Evolutionary conservation across 306 rosid species (phyloP).

Genomic region (Comarum palustre): DNA sequence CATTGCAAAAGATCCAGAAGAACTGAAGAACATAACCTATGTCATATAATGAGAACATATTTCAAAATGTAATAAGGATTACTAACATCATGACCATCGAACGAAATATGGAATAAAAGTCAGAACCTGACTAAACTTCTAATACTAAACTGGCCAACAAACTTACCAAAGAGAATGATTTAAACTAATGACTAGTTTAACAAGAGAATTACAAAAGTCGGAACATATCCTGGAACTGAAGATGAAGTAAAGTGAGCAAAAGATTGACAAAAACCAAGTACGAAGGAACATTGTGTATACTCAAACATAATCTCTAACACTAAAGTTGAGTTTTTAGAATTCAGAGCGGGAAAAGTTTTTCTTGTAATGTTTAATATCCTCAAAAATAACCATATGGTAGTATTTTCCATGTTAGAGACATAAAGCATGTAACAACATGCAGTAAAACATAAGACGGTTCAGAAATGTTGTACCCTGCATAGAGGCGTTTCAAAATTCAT

Average conservation of each 20-base stretch:
- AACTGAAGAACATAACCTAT: conserved; percentile 7
- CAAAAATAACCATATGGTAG: background rate
- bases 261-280: background rate
- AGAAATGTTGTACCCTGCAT: background rate
- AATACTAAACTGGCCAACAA: conserved; percentile 1
- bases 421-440: background rate
- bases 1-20: background rate
- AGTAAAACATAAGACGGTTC: conserved; percentile 7
- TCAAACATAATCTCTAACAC: conserved; percentile 4
- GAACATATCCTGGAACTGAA: background rate
- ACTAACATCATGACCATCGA: background rate
- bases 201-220: background rate
- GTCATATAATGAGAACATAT: background rate
- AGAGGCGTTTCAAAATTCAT: background rate
- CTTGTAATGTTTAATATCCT: background rate
- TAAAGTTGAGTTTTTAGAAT: background rate
- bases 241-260: background rate
- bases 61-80: background rate
- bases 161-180: background rate
- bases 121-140: background rate
- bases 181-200: background rate
- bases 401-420: background rate
- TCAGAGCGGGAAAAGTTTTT: background rate
- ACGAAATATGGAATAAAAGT: background rate
- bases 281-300: conserved; percentile 1